These are phyloP conservation scores for Litsea cubeba DNA, from an alignment of 164 flowering plant genomes.

Conservation along the genomic window DNA sequence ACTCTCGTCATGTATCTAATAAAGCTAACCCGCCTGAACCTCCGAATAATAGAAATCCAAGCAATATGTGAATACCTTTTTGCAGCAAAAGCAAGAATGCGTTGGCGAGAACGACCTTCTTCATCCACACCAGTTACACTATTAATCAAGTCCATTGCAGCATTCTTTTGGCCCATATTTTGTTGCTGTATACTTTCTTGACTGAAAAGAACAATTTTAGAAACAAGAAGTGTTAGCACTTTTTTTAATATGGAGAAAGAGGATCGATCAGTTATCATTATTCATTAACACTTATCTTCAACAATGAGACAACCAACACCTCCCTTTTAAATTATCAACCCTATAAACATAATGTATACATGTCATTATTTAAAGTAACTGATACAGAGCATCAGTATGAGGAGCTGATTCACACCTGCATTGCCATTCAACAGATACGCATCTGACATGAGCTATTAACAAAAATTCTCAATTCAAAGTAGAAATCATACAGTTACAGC, in stretches of 20 bases:
- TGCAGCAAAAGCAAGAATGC: slow-evolving; percentile 94
- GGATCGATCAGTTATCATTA: too few relatives aligned
- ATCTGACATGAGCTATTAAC: not conserved
- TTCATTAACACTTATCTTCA: too few relatives aligned
- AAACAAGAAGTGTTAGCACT: not conserved
- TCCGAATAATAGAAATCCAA: not conserved
- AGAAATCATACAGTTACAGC: not conserved
- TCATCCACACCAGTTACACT: slow-evolving; percentile 89
- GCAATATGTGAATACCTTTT: slow-evolving; percentile 42
- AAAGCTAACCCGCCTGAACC: not conserved
- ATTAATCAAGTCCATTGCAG: slow-evolving; percentile 82
- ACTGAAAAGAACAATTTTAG: slow-evolving; percentile 25
- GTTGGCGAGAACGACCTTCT: slow-evolving; percentile 93
- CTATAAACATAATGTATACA: too few relatives aligned
- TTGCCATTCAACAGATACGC: not conserved
- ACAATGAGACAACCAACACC: too few relatives aligned
- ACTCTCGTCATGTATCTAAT: not conserved
- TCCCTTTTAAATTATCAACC: too few relatives aligned
- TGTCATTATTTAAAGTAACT: not conserved
- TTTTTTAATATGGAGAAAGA: not conserved
- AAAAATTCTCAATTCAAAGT: not conserved
- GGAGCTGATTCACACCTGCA: not conserved
- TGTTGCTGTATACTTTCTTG: slow-evolving; percentile 45
- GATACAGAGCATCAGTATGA: not conserved
- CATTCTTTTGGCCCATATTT: slow-evolving; percentile 47